Evolutionary conservation across 805 yeast genomes (phyloP), one percentile per base, ranked within the genome.

Genomic region (Candida qinlingensis): DNA sequence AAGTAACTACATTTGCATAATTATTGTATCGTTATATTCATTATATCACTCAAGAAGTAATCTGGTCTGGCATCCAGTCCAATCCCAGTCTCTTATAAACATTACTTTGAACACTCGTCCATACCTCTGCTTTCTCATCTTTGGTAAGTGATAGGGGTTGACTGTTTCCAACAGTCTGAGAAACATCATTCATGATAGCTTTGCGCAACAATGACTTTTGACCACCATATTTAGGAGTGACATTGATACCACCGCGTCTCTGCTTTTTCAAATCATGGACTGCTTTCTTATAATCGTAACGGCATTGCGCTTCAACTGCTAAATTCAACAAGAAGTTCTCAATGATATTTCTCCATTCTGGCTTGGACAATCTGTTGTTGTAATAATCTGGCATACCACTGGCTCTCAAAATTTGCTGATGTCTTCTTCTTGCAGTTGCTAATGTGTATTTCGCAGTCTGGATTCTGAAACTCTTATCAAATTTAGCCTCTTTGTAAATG

Each of bases 341-440:
- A 50, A 85, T 81, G 29, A 85, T 75, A 58, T 83, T 81, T 55
- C 91, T 70, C 88, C 90, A 84, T 61, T 85, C 87, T 28, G 79
- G 77, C 53, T 75, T 72, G 6, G 76, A 67, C n/a, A 77, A 59
- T 41, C 58, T 51, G 43, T 54, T 54, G 49, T 56, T 50, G 44
- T 48, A 50, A 13, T 42, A 25, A 4, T 40, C 30, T 3, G 60
- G 55, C 4, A 56, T 39, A 7, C 62, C 60, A 25, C 54, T 50
- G 29, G 47, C 50, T 19, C 59, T 57, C 66, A 70, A 58, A 13
- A 64, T 52, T 41, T 55, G 55, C 41, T 69, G 71, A 54, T 79
- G 81, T 52, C 84, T 65, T 45, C 67, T 56, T 54, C 83, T 69
- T 5, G 85, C 85, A 11, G 81, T 73, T 45, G 71, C 67, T 7